These are phyloP conservation scores for Moelleriella libera DNA, from an alignment of 2,329 filamentous ascomycete genomes.

Conservation along the genomic window DNA sequence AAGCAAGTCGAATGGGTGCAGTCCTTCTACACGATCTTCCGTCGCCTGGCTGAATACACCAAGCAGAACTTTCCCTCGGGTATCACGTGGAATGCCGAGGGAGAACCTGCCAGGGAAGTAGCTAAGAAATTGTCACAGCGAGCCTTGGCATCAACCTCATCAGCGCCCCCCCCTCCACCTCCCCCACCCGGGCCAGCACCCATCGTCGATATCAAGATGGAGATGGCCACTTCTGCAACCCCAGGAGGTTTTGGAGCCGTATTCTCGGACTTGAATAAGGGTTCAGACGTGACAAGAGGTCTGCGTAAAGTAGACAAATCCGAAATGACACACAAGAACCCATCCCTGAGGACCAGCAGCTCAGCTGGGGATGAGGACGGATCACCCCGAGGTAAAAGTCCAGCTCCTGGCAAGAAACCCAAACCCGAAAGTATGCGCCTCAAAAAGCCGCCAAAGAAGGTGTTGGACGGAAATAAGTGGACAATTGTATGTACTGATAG, in stretches of 20 bases:
- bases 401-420: conserved; percentile 74
- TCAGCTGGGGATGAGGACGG: conserved; percentile 48
- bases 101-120: conserved; percentile 57
- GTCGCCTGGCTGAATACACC: conserved; percentile 68
- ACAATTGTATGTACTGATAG: conserved; percentile 49
- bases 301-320: conserved; percentile 89
- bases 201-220: conserved; percentile 43
- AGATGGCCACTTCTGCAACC: conserved; percentile 19
- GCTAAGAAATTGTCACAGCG: conserved; percentile 36
- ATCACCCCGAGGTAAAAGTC: conserved; percentile 59
- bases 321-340: conserved; percentile 98
- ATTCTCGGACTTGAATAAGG: conserved; percentile 83
- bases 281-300: conserved; percentile 73
- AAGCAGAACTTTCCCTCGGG: conserved; percentile 71
- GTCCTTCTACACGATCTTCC: conserved; percentile 84
- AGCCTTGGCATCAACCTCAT: conserved; percentile 28
- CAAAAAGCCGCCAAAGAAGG: conserved; percentile 69
- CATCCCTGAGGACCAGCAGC: conserved; percentile 60
- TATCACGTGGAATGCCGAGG: conserved; percentile 73
- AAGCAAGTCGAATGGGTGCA: conserved; percentile 81
- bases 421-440: conserved; percentile 75
- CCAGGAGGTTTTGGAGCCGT: conserved; percentile 66
- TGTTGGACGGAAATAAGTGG: conserved; percentile 86
- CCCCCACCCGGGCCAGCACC: conserved; percentile 60
- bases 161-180: conserved; percentile 47